A percentile compares a stretch with the other conserved stretches of the same genome.
These are phyloP conservation scores for Cyberlindnera mycetangii DNA, from an alignment of 805 yeast genomes.

Conservation along the genomic window DNA sequence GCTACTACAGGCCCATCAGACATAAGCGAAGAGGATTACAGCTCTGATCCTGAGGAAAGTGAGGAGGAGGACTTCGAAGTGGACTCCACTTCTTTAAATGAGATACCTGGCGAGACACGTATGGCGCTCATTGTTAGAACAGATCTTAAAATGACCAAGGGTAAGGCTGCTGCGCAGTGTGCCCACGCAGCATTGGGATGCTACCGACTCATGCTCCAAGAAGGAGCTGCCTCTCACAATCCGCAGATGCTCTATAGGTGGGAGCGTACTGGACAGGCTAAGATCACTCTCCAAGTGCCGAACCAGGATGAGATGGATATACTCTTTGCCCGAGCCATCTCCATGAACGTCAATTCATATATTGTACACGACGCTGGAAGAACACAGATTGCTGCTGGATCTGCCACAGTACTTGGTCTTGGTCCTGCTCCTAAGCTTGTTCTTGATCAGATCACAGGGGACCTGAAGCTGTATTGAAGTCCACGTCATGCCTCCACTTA, in stretches of 20 bases:
- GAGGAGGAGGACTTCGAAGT: conserved; percentile 56
- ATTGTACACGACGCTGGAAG: conserved; percentile 95
- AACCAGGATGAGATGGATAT: conserved; percentile 67
- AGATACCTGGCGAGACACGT: conserved; percentile 72
- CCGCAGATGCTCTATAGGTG: conserved; percentile 68
- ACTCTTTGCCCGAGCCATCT: conserved; percentile 76
- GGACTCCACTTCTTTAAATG: conserved; percentile 58
- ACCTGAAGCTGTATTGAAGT: conserved; percentile 69
- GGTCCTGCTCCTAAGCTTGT: conserved; percentile 93
- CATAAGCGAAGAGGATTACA: conserved; percentile 21
- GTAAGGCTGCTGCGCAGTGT: conserved; percentile 97
- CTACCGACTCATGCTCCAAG: conserved; percentile 62
- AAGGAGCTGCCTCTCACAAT: conserved; percentile 50
- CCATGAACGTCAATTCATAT: conserved; percentile 72
- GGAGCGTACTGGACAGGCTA: conserved; percentile 88
- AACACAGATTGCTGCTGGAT: conserved; percentile 94
- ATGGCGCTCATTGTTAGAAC: conserved; percentile 88
- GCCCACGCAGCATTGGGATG: conserved; percentile 95
- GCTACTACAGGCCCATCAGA: conserved; percentile 16
- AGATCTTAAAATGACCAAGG: conserved; percentile 89
- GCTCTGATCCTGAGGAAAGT: conserved; percentile 40
- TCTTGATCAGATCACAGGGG: conserved; percentile 79
- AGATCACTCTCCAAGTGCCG: conserved; percentile 78
- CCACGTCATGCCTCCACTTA: too few species aligned
- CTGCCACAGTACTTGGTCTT: conserved; percentile 92